Evolutionary conservation across 768 basidiomycete species (phyloP).

Genomic region (Agrocybe praecox): DNA sequence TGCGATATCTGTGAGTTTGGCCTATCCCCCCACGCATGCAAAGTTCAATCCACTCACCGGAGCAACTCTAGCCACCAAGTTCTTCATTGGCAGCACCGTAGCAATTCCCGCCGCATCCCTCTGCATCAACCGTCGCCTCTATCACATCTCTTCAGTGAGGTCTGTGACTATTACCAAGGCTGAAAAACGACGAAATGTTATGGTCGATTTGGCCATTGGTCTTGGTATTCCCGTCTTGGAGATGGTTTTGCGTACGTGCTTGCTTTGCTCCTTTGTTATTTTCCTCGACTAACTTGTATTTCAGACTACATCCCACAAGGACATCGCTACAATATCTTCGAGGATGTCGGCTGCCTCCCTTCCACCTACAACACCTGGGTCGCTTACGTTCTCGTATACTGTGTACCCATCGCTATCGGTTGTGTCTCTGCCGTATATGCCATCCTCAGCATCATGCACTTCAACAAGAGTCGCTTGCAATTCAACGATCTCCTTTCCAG

Average conservation of each 20-base stretch:
- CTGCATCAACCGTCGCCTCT: constrained; percentile 63
- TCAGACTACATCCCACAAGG: constrained; percentile 47
- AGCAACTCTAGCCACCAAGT: constrained; percentile 36
- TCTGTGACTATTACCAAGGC: constrained; percentile 52
- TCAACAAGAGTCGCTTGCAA: constrained; percentile 39
- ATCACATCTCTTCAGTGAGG: constrained; percentile 56
- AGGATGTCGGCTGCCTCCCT: constrained; percentile 59
- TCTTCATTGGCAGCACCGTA: constrained; percentile 42
- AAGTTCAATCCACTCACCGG: background rate
- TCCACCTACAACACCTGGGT: constrained; percentile 47
- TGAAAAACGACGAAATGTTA: constrained; percentile 50
- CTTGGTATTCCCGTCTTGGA: constrained; percentile 53
- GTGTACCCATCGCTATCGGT: constrained; percentile 43
- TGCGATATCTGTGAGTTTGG: constrained; percentile 56
- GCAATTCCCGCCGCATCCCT: constrained; percentile 55
- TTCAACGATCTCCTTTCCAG: constrained; percentile 42
- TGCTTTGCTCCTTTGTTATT: background rate
- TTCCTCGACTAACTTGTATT: background rate
- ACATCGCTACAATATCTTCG: constrained; percentile 61
- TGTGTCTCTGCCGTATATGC: constrained; percentile 40
- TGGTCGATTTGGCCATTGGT: constrained; percentile 53
- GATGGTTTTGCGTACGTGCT: constrained; percentile 29
- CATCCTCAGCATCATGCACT: constrained; percentile 38
- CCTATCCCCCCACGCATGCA: background rate
- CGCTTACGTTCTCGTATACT: constrained; percentile 42